Evolutionary conservation across 1,139 yeast species (phyloP).

Genomic region (Protomyces inouyei): DNA sequence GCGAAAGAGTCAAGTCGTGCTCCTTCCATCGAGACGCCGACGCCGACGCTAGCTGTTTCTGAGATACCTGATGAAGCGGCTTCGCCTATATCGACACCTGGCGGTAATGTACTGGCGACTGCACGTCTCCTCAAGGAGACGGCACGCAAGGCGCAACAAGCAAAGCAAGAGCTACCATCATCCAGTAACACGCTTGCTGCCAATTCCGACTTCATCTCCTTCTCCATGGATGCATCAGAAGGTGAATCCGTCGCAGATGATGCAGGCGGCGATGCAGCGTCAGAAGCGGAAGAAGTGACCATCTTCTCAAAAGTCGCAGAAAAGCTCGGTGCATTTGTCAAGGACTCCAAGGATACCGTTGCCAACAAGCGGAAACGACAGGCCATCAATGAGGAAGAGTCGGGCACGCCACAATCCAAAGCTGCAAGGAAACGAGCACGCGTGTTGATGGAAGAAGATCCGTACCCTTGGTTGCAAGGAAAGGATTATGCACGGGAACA

Average conservation of each 20-base stretch:
- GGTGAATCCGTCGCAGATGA: not conserved
- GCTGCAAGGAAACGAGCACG: constrained; percentile 34
- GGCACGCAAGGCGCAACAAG: not conserved
- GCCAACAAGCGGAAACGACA: constrained; percentile 31
- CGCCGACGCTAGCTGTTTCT: not conserved
- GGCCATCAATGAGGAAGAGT: constrained; percentile 35
- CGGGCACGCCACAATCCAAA: constrained; percentile 31
- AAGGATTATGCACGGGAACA: constrained; percentile 31
- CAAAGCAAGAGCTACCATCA: not conserved
- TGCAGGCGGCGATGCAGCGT: constrained; percentile 7
- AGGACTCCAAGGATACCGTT: constrained; percentile 13
- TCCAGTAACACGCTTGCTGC: constrained; percentile 3
- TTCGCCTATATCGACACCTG: not conserved
- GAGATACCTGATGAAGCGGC: not conserved
- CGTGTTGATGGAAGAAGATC: constrained; percentile 29
- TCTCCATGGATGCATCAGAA: constrained; percentile 47
- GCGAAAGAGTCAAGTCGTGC: not conserved
- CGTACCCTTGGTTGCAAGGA: constrained; percentile 31
- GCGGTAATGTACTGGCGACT: not conserved
- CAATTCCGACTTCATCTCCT: constrained; percentile 53
- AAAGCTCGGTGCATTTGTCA: constrained; percentile 22
- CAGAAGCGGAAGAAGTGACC: constrained; percentile 34
- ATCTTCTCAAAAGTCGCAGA: constrained; percentile 20
- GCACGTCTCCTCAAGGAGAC: not conserved
- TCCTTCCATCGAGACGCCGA: not conserved